phyloP scores from a whole-genome alignment of 2,329 filamentous ascomycete genomes.

The Pyrenophora teres region DNA sequence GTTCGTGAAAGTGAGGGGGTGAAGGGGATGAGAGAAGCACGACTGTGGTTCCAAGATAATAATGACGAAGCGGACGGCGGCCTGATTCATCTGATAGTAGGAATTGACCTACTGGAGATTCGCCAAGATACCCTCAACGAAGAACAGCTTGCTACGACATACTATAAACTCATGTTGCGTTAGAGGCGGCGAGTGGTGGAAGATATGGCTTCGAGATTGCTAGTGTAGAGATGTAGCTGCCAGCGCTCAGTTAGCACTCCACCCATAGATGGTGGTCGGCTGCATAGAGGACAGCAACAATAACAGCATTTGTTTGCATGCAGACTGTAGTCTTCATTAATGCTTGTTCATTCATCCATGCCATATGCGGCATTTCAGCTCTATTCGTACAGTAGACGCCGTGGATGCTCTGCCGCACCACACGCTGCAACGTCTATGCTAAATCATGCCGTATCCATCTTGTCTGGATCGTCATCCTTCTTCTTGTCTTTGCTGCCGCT shows the following conservation, averaged over 20 bases:
- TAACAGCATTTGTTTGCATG: neutral
- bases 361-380: constrained; percentile 21
- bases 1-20: constrained; percentile 67
- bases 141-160: no score
- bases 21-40: constrained; percentile 10
- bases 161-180: no score
- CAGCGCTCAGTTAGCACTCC: no score
- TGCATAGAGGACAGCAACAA: neutral
- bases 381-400: constrained; percentile 35
- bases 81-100: no score
- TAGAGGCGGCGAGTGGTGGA: no score
- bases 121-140: no score
- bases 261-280: neutral
- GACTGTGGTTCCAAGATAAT: neutral
- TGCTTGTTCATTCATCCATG: constrained; percentile 24
- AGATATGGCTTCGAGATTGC: no score
- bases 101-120: no score
- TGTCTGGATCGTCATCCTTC: constrained; percentile 66
- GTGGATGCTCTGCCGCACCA: constrained; percentile 33
- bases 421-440: constrained; percentile 1
- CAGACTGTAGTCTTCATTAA: constrained; percentile 15
- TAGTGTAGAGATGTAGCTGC: no score
- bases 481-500: constrained; percentile 58
- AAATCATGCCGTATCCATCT: constrained; percentile 85
- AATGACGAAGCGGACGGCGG: neutral